phyloP scores from a whole-genome alignment of 352 stramenopile genomes.

The Thraustochytrium sp. region DNA sequence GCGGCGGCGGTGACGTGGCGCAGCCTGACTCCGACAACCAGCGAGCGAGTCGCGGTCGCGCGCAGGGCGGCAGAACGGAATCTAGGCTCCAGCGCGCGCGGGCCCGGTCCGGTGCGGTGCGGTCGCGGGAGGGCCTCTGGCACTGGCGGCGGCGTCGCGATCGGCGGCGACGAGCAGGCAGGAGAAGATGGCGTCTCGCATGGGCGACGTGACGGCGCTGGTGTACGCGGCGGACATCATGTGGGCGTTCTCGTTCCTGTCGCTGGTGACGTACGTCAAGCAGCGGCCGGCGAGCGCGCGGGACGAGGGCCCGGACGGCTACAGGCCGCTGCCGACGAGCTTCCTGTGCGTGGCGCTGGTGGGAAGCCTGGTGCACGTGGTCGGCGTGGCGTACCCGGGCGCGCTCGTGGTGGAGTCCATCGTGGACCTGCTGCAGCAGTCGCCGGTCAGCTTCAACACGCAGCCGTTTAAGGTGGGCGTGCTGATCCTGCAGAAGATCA shows the following conservation, averaged over 20 bases:
- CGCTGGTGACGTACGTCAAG: not conserved
- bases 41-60: no score
- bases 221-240: not conserved
- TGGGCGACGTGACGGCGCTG: not conserved
- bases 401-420: not conserved
- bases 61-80: no score
- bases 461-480: not conserved
- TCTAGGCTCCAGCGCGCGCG: no score
- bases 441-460: not conserved
- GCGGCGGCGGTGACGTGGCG: no score
- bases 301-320: not conserved
- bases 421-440: not conserved
- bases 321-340: not conserved
- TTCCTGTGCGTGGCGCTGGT: not conserved
- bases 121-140: not conserved
- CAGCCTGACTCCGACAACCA: no score
- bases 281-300: not conserved
- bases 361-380: not conserved
- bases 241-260: conserved; percentile 7
- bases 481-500: not conserved
- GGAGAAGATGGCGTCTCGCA: not conserved
- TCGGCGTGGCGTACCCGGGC: not conserved
- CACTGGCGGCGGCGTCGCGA: not conserved
- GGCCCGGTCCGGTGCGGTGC: not conserved
- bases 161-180: not conserved